phyloP scores from a whole-genome alignment of 768 basidiomycete genomes.

The Cyclocybe aegerita region DNA sequence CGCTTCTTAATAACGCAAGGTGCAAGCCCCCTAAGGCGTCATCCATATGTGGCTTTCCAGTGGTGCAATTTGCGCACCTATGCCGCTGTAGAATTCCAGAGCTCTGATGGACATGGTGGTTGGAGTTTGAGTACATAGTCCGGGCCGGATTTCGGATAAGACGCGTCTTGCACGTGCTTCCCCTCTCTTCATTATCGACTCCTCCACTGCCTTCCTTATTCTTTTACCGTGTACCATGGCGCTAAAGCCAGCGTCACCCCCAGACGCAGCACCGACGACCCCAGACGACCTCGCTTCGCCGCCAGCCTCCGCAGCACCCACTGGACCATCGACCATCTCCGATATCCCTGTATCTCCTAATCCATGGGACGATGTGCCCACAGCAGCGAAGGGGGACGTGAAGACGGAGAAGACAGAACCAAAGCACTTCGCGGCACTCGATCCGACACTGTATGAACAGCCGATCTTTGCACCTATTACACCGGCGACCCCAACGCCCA shows the following conservation, averaged over 20 bases:
- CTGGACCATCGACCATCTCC: constrained; percentile 11
- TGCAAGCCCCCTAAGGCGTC: constrained; percentile 63
- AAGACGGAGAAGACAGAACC: constrained; percentile 13
- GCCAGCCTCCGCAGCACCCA: constrained; percentile 6
- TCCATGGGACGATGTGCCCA: constrained; percentile 38
- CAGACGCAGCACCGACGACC: constrained; percentile 1
- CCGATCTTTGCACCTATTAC: constrained; percentile 35
- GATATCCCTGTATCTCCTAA: constrained; percentile 31
- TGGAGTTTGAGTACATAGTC: too few relatives aligned
- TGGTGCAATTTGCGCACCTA: constrained; percentile 47
- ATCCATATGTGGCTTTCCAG: not conserved
- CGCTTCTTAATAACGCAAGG: constrained; percentile 58
- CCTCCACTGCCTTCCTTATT: not conserved
- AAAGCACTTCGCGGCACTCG: constrained; percentile 36
- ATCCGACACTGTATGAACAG: constrained; percentile 42
- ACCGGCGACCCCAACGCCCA: constrained; percentile 19
- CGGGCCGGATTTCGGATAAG: not conserved
- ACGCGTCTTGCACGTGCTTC: constrained; percentile 21
- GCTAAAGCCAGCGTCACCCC: constrained; percentile 6
- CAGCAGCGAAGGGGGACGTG: constrained; percentile 17
- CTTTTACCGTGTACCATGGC: not conserved
- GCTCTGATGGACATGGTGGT: constrained; percentile 29
- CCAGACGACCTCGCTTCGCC: constrained; percentile 1
- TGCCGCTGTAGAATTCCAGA: constrained; percentile 79
- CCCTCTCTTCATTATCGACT: not conserved